phyloP scores from a whole-genome alignment of 306 rosid genomes.

The Arachis stenosperma region DNA sequence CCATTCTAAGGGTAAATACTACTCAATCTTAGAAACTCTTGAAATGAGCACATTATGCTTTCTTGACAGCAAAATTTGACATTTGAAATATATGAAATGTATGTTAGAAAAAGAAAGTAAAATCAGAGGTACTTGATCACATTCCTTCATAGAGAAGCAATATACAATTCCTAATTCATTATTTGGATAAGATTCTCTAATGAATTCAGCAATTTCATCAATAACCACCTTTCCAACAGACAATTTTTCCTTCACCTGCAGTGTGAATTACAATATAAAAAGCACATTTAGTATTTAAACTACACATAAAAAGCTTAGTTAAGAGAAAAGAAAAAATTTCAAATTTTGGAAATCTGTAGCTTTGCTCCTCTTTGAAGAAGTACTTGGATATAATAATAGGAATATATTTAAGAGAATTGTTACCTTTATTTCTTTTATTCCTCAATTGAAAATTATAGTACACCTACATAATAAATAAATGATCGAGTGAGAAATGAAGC shows the following conservation, averaged over 20 bases:
- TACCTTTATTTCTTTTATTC: too few relatives aligned
- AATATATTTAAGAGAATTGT: too few relatives aligned
- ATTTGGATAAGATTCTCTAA: conserved; percentile 75
- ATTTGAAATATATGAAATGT: conserved; percentile 23
- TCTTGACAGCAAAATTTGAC: conserved; percentile 23
- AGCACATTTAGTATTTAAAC: too few relatives aligned
- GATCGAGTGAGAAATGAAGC: too few relatives aligned
- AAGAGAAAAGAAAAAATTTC: too few relatives aligned
- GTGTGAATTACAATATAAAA: conserved; percentile 20
- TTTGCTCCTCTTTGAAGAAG: too few relatives aligned
- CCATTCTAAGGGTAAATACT: too few relatives aligned
- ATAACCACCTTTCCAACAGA: conserved; percentile 41
- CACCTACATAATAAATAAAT: too few relatives aligned
- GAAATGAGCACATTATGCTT: conserved; percentile 31
- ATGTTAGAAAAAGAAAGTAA: conserved; percentile 23
- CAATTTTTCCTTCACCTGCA: conserved; percentile 85
- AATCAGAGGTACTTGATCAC: conserved; percentile 70
- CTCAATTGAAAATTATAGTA: too few relatives aligned
- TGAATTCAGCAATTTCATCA: conserved; percentile 78
- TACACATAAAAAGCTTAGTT: too few relatives aligned
- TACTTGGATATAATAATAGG: too few relatives aligned
- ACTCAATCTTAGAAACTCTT: background rate
- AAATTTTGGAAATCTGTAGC: too few relatives aligned
- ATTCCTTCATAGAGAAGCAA: conserved; percentile 95
- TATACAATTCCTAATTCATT: conserved; percentile 88